Conservation (phyloP, 2,329 filamentous ascomycete genomes). For the Penicillium sp. region DNA sequence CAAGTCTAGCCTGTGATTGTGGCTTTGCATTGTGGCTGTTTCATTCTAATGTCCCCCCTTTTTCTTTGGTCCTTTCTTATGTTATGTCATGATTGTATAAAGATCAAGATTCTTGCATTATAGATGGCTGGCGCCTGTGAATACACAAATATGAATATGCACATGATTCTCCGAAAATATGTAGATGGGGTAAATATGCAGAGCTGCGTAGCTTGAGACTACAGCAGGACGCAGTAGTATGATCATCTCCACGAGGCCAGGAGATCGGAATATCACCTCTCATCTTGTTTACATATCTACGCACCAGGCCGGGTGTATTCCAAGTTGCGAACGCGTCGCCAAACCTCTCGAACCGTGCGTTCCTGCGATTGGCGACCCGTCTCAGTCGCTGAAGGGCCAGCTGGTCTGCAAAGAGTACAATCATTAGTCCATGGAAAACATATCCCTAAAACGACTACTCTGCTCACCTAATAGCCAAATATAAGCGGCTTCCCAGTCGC, state of each 20-base stretch:
- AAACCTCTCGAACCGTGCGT: constrained; percentile 71
- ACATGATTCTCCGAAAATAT: not conserved
- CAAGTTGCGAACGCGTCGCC: constrained; percentile 68
- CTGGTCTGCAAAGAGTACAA: constrained; percentile 57
- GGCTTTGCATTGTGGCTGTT: constrained; percentile 4
- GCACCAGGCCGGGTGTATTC: constrained; percentile 70
- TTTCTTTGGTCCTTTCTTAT: not conserved
- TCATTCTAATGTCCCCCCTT: constrained; percentile 14
- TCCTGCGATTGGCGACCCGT: constrained; percentile 70
- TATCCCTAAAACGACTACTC: too few relatives aligned
- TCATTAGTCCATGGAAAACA: not conserved
- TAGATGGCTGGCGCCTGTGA: constrained; percentile 20
- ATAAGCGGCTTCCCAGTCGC: constrained; percentile 68
- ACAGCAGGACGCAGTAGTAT: too few relatives aligned
- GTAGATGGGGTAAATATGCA: not conserved
- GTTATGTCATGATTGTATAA: constrained; percentile 24
- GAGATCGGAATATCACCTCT: not conserved
- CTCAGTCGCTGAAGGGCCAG: constrained; percentile 64
- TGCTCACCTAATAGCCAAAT: constrained; percentile 68
- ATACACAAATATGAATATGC: constrained; percentile 11
- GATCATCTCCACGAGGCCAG: too few relatives aligned
- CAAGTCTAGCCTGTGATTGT: constrained; percentile 32
- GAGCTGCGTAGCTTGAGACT: too few relatives aligned
- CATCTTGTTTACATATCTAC: constrained; percentile 25
- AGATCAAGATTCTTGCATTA: constrained; percentile 30